Conservation (phyloP, 768 basidiomycete species). For the Candolleomyces efflorescens region DNA sequence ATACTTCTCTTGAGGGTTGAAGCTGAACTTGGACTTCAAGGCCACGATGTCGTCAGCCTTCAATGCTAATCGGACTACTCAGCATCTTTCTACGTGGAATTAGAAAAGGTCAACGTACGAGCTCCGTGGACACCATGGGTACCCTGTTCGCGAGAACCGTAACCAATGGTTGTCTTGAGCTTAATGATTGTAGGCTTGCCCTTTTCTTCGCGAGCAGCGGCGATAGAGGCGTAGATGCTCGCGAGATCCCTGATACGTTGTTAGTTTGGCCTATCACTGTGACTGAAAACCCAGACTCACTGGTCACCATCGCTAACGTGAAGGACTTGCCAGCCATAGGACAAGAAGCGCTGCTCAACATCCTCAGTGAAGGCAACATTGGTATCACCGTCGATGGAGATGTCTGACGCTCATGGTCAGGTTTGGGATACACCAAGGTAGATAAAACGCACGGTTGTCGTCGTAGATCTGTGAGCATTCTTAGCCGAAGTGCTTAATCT, state of each 20-base stretch:
- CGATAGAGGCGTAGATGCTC: conserved; percentile 75
- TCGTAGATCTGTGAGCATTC: conserved; percentile 68
- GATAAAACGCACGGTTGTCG: conserved; percentile 73
- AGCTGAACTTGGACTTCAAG: conserved; percentile 81
- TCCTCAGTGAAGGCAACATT: conserved; percentile 92
- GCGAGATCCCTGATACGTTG: conserved; percentile 58
- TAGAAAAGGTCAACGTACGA: conserved; percentile 52
- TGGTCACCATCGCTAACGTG: conserved; percentile 76
- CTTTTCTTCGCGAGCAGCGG: conserved; percentile 68
- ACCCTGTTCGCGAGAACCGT: conserved; percentile 88
- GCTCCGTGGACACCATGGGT: conserved; percentile 93
- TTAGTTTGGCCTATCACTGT: not conserved
- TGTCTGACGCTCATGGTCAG: conserved; percentile 49
- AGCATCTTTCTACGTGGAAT: not conserved
- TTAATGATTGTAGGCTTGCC: conserved; percentile 85
- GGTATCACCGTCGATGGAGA: conserved; percentile 95
- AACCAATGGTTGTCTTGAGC: conserved; percentile 88
- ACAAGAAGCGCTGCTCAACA: conserved; percentile 79
- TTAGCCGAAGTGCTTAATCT: conserved; percentile 8
- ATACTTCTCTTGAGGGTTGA: conserved; percentile 76
- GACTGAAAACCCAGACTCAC: conserved; percentile 32
- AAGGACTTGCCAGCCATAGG: conserved; percentile 95
- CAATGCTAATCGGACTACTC: conserved; percentile 50
- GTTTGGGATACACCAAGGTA: not conserved
- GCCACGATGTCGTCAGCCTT: conserved; percentile 87